Percentiles rank a stretch among this genome's conserved stretches.
Evolutionary conservation across 73 alveolate genomes (phyloP).

Genomic region (Symbiodinium natans): DNA sequence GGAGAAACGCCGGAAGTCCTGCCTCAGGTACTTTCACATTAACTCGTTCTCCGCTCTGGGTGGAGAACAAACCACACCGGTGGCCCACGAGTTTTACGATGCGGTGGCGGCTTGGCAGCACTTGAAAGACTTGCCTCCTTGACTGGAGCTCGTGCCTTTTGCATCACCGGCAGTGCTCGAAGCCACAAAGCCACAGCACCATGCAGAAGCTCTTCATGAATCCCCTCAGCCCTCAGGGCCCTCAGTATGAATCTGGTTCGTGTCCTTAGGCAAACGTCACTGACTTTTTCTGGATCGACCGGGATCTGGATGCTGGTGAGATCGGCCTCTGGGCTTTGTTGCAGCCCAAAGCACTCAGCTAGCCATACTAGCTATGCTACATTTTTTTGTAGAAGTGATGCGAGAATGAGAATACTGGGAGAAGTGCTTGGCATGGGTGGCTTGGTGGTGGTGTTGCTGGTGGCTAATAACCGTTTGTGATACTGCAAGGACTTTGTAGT

Average conservation of each 20-base stretch:
- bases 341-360: no score
- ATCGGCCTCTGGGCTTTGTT: background rate
- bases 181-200: background rate
- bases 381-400: no score
- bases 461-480: no score
- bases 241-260: no score
- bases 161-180: background rate
- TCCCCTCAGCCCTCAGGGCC: no score
- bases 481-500: no score
- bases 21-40: conserved; percentile 47
- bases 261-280: conserved; percentile 88
- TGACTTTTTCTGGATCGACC: conserved; percentile 45
- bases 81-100: conserved; percentile 68
- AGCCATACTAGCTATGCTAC: no score
- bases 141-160: background rate
- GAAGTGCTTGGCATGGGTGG: no score
- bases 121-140: background rate
- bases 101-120: conserved; percentile 15
- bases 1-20: no score
- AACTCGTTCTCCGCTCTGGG: conserved; percentile 75
- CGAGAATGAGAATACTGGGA: no score
- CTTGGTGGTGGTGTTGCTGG: no score
- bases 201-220: background rate
- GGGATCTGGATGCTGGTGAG: conserved; percentile 61
- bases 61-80: conserved; percentile 57